phyloP scores from a whole-genome alignment of 1,139 yeast species.

The Scheffersomyces segobiensis region DNA sequence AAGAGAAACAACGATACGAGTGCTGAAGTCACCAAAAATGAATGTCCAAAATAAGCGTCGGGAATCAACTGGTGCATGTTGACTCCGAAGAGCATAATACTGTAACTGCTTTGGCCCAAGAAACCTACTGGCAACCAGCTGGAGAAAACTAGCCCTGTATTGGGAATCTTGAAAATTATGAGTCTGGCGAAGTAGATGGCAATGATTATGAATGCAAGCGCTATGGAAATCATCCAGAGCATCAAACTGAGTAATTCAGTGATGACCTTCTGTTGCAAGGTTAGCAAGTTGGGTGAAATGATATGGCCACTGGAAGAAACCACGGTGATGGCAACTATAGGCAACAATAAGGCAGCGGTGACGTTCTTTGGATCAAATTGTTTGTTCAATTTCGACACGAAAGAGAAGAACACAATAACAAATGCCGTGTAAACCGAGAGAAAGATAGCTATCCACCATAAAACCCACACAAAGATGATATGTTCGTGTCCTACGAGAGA shows the following conservation, averaged over 20 bases:
- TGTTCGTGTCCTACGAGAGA: constrained; percentile 36
- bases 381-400: constrained; percentile 29
- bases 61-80: constrained; percentile 22
- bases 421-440: constrained; percentile 59
- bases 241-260: constrained; percentile 56
- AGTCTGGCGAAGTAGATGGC: constrained; percentile 61
- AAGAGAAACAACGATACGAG: constrained; percentile 16
- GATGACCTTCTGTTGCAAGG: constrained; percentile 41
- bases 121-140: constrained; percentile 62
- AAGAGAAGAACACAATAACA: constrained; percentile 49
- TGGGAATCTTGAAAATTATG: constrained; percentile 60
- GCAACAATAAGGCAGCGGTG: constrained; percentile 56
- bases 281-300: constrained; percentile 47
- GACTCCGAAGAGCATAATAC: constrained; percentile 58
- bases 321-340: constrained; percentile 77
- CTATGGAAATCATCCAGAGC: constrained; percentile 69
- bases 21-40: constrained; percentile 16
- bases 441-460: constrained; percentile 70
- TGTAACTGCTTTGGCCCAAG: constrained; percentile 81
- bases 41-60: neutral
- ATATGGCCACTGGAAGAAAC: constrained; percentile 66
- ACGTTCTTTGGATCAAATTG: constrained; percentile 25
- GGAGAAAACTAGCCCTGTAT: constrained; percentile 44
- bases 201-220: constrained; percentile 54
- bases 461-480: constrained; percentile 45